Evolutionary conservation across 129 eudicot genomes (phyloP).

Genomic region (Artemisia annua): DNA sequence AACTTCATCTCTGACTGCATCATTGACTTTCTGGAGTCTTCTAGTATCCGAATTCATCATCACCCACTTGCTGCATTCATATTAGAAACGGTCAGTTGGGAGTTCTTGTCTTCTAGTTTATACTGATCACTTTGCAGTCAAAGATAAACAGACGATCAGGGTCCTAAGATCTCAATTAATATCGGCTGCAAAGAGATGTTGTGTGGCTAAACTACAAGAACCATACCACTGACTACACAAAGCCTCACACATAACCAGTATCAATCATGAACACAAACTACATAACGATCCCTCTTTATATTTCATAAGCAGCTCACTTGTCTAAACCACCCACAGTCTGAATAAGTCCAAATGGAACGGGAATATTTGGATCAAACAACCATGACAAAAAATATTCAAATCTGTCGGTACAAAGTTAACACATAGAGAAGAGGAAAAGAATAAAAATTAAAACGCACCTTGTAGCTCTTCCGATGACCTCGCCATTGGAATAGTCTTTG

Average conservation of each 20-base stretch:
- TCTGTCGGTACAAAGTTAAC: too few relatives aligned
- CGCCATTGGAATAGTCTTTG: conserved; percentile 77
- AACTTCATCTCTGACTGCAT: conserved; percentile 73
- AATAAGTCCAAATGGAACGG: background rate
- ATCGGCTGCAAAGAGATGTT: background rate
- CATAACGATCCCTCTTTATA: background rate
- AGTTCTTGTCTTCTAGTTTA: background rate
- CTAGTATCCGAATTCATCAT: conserved; percentile 97
- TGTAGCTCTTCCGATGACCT: conserved; percentile 94
- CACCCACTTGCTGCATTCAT: conserved; percentile 86
- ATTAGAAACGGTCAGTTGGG: background rate
- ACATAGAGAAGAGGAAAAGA: too few relatives aligned
- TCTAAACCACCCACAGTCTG: background rate
- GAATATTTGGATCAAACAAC: background rate
- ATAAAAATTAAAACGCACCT: conserved; percentile 41
- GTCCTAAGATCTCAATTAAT: background rate
- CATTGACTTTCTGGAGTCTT: conserved; percentile 80
- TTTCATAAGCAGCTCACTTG: background rate
- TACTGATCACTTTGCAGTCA: background rate
- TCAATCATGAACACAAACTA: background rate
- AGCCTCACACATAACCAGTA: background rate
- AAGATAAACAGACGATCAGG: background rate
- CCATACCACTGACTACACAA: background rate
- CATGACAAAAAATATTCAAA: background rate
- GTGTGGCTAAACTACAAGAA: background rate